Evolutionary conservation across 805 yeast genomes (phyloP).

Genomic region (Tetrapisispora phaffii): DNA sequence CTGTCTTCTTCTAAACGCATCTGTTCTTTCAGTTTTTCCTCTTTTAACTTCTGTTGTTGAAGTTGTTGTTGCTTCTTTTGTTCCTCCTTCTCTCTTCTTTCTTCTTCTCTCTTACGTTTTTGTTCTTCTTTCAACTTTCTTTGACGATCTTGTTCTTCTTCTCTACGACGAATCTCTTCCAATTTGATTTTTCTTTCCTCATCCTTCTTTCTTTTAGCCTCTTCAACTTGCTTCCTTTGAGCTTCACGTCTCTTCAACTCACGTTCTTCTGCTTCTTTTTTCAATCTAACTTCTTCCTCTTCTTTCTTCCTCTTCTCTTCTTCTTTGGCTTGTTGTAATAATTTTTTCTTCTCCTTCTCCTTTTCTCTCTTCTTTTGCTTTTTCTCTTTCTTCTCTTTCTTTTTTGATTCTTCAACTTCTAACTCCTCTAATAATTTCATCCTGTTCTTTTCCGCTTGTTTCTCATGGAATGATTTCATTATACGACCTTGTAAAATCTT

Average conservation of each 20-base stretch:
- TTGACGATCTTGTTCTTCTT: slow-evolving; percentile 33
- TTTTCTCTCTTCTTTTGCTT: slow-evolving; percentile 58
- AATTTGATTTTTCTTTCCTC: slow-evolving; percentile 34
- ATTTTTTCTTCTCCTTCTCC: slow-evolving; percentile 58
- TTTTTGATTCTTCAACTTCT: slow-evolving; percentile 53
- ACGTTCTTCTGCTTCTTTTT: slow-evolving; percentile 33
- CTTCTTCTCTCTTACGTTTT: slow-evolving; percentile 32
- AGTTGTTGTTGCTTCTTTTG: slow-evolving; percentile 23
- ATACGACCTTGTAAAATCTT: slow-evolving; percentile 66
- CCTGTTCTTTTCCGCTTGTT: slow-evolving; percentile 66
- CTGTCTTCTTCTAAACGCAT: slow-evolving; percentile 18
- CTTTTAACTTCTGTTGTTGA: slow-evolving; percentile 19
- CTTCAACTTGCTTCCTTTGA: slow-evolving; percentile 33
- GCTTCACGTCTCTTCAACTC: slow-evolving; percentile 34
- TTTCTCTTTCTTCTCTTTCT: slow-evolving; percentile 56
- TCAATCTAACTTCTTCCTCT: slow-evolving; percentile 44
- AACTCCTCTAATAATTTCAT: slow-evolving; percentile 53
- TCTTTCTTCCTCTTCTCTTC: slow-evolving; percentile 50
- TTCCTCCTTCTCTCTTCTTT: slow-evolving; percentile 29
- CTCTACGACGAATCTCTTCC: slow-evolving; percentile 34
- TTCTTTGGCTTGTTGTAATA: slow-evolving; percentile 52
- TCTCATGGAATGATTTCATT: slow-evolving; percentile 67
- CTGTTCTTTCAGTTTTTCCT: slow-evolving; percentile 23
- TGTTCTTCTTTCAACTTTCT: slow-evolving; percentile 32
- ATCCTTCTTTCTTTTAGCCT: slow-evolving; percentile 30